Base-by-base conservation (phyloP, 768 basidiomycete genomes). In the Podaxis sp. region DNA sequence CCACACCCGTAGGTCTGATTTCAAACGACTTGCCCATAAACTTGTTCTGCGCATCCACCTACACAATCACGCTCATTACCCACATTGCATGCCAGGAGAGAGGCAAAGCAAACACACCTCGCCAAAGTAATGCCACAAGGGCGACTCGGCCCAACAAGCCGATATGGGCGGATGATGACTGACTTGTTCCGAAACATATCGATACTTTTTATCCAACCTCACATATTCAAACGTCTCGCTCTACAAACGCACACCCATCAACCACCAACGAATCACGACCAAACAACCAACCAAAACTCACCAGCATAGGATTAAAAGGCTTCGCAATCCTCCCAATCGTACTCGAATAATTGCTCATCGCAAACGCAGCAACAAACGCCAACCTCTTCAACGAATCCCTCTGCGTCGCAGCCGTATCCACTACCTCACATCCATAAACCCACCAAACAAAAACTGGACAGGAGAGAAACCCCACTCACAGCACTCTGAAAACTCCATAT, bases 1-100 rank as follows among this genome's bases (percentile, higher is more conserved):
- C 96, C 9, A 94, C 81, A n/a, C 96, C 96, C 2, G 95, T 98
- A 1, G 96, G 96, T 26, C 93, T 79, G 68, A 98, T 97, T 79
- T 99, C 96, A 70, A 99, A 98, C 0, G 90, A 93, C 74, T 95
- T 94, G 46, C 96, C 96, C 83, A 95, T 89, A 74, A 99, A 97
- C 76, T 89, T 96, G 73, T 95, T 96, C 74, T 97, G 95, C 2
- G 96, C 96, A 70, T 97, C 96, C 58, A 98, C 96, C 87, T 95
- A 59, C 51, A 53, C 48, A 46, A 36, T 38, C 5, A 4, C 4
- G 19, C n/a, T 33, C 40, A 17, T 2, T n/a, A 42, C 7, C 17
- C 40, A 42, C 7, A 42, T 42, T n/a, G 17, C 4, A 3, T 11
- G 3, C 39, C 12, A 0, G 42, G 44, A n/a, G 19, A 6, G 19